A percentile compares a stretch with the other conserved stretches of the same genome.
Evolutionary conservation across 345 rosid genomes (phyloP).

Genomic region (Lepidium aucheri): DNA sequence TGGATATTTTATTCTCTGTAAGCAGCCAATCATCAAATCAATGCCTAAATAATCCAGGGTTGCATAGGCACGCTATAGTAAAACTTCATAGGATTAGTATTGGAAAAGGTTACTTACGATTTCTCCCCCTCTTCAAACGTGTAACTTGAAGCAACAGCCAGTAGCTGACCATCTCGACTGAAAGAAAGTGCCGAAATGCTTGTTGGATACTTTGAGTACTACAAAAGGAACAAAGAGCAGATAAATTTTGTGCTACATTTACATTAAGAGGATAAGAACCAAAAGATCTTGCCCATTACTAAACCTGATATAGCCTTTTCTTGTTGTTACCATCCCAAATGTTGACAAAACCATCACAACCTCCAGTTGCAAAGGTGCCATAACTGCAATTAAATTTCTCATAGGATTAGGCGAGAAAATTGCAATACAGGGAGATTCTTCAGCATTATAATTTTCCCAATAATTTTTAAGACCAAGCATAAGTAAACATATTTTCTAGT

Average conservation of each 20-base stretch:
- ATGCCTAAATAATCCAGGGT: not conserved
- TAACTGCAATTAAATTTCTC: constrained; percentile 44
- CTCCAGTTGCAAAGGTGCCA: constrained; percentile 99
- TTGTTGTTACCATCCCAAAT: constrained; percentile 99
- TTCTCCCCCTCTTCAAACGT: constrained; percentile 97
- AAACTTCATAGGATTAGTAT: not conserved
- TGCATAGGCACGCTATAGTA: not conserved
- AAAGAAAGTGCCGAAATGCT: constrained; percentile 91
- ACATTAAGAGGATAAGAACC: not conserved
- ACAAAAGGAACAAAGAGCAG: constrained; percentile 20
- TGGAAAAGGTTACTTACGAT: constrained; percentile 40
- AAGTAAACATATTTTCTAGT: not conserved
- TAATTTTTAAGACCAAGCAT: not conserved
- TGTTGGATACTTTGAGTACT: constrained; percentile 92
- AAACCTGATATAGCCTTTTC: constrained; percentile 96
- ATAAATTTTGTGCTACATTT: not conserved
- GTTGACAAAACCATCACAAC: constrained; percentile 95
- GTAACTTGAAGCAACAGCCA: constrained; percentile 98
- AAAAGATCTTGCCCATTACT: not conserved
- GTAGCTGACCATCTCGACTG: constrained; percentile 88
- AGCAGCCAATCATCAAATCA: not conserved
- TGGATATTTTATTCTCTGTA: not conserved
- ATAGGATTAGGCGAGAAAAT: not conserved
- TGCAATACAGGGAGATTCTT: not conserved
- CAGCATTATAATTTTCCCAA: not conserved